Percentiles rank a stretch among this genome's conserved stretches.
Evolutionary conservation across 225 moss, liverwort and hornwort species (phyloP).

Genomic region (Antitrichia curtipendula): DNA sequence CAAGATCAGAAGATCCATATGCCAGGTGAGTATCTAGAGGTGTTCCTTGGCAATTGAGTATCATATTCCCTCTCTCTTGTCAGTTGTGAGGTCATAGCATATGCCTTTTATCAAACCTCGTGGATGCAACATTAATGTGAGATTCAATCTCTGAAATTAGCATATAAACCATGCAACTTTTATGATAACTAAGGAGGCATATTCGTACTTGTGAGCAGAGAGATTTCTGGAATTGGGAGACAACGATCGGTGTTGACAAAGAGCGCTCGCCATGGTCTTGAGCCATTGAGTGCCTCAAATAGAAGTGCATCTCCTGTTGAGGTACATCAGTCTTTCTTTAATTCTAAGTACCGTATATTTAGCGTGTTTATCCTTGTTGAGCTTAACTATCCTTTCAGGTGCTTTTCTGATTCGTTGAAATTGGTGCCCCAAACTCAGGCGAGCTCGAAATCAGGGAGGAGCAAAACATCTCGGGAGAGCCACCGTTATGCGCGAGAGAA

Average conservation of each 20-base stretch:
- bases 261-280: not conserved
- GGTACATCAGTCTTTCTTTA: not conserved
- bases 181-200: not conserved
- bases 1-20: slow-evolving; percentile 23
- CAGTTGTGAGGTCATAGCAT: not conserved
- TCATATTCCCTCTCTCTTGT: not conserved
- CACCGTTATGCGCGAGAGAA: slow-evolving; percentile 17
- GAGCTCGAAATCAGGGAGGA: slow-evolving; percentile 12
- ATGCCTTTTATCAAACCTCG: not conserved
- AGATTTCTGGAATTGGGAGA: slow-evolving; percentile 17
- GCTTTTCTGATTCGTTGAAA: not conserved
- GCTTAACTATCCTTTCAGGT: not conserved
- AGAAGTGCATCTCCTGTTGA: slow-evolving; percentile 12
- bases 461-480: not conserved
- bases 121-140: not conserved
- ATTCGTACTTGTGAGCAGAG: slow-evolving; percentile 11
- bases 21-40: slow-evolving; percentile 10
- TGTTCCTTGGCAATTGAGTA: not conserved
- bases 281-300: slow-evolving; percentile 10
- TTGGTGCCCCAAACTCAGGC: not conserved
- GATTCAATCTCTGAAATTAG: not conserved
- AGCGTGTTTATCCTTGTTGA: not conserved
- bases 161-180: not conserved
- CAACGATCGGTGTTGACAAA: not conserved
- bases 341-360: not conserved